phyloP scores from a whole-genome alignment of 75 land plant genomes.

The Chamaecyparis obtusa region DNA sequence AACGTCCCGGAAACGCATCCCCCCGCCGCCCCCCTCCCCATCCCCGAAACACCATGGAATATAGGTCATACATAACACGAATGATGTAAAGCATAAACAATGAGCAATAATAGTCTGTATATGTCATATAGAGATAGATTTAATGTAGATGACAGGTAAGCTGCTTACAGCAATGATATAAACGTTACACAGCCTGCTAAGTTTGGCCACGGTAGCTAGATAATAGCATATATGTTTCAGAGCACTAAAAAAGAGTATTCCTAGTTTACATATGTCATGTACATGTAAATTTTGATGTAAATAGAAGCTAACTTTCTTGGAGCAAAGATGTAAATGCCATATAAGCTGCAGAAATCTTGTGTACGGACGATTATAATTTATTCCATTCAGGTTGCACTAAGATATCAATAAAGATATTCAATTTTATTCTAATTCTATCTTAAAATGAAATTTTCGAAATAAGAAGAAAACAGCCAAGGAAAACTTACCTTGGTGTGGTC shows the following conservation, averaged over 20 bases:
- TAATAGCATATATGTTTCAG: background rate
- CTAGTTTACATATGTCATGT: background rate
- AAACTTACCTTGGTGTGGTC: slow-evolving; percentile 76
- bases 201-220: background rate
- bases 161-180: background rate
- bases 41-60: too few species aligned
- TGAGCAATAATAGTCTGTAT: background rate
- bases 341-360: background rate
- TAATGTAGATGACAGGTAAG: background rate
- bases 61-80: too few species aligned
- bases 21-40: too few species aligned
- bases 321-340: background rate
- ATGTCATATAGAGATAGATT: background rate
- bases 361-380: background rate
- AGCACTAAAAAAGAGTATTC: too few species aligned
- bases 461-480: background rate
- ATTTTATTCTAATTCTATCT: background rate
- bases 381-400: background rate
- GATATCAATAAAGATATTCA: background rate
- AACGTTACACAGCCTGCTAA: background rate
- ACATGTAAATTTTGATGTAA: background rate
- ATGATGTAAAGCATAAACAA: background rate
- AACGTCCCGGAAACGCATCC: too few species aligned
- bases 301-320: background rate
- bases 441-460: background rate